Conservation (phyloP, 1,139 yeast species). For the Citeromyces hawaiiensis region DNA sequence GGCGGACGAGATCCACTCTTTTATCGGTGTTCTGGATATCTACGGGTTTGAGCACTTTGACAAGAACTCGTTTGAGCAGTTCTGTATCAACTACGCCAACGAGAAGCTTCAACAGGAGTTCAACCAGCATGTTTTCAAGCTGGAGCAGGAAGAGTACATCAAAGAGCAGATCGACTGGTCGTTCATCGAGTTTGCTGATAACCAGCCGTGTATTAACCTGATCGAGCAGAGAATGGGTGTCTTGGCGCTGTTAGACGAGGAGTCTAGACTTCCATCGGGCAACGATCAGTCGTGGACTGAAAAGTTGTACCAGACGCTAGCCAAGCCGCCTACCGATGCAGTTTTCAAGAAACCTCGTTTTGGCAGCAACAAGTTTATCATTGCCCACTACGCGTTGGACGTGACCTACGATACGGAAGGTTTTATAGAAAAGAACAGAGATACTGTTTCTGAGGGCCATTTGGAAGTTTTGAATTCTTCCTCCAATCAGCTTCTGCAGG, state of each 20-base stretch:
- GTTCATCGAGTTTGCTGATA: constrained; percentile 90
- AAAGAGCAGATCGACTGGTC: constrained; percentile 94
- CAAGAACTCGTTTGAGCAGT: constrained; percentile 89
- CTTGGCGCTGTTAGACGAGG: constrained; percentile 83
- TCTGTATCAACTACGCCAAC: constrained; percentile 95
- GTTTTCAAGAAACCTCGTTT: constrained; percentile 91
- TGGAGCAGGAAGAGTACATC: constrained; percentile 92
- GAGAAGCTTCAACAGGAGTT: constrained; percentile 96
- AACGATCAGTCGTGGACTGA: constrained; percentile 87
- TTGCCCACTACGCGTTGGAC: constrained; percentile 89
- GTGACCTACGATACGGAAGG: constrained; percentile 91
- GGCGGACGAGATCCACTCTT: constrained; percentile 42
- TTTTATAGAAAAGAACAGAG: constrained; percentile 92
- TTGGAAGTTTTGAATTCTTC: constrained; percentile 70
- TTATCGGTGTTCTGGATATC: constrained; percentile 95
- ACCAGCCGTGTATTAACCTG: constrained; percentile 91
- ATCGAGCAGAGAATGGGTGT: constrained; percentile 88
- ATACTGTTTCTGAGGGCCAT: constrained; percentile 94
- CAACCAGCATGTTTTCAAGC: constrained; percentile 92
- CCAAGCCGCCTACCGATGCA: constrained; percentile 62
- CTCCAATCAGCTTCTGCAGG: constrained; percentile 47
- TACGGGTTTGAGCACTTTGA: constrained; percentile 97
- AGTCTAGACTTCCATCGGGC: constrained; percentile 89
- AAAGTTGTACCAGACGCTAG: constrained; percentile 78
- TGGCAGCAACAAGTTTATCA: constrained; percentile 84